Percentiles rank a stretch among this genome's conserved stretches.
These are phyloP conservation scores for Aspergillus carbonarius DNA, from an alignment of 2,329 filamentous ascomycete species.

Conservation along the genomic window DNA sequence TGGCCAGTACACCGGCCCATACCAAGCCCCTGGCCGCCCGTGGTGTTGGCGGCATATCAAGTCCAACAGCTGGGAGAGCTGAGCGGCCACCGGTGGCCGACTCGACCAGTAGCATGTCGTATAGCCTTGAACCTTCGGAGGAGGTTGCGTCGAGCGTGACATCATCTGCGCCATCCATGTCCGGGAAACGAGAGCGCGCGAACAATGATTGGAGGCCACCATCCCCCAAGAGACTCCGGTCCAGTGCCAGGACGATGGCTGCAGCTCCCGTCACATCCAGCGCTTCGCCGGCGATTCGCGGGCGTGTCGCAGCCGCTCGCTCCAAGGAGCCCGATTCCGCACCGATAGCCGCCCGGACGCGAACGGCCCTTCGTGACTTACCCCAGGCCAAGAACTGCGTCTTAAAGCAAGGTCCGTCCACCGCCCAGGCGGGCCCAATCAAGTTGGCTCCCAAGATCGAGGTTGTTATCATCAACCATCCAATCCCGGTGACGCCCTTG, in stretches of 20 bases:
- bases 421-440: background rate
- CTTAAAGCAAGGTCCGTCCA: conserved; percentile 1
- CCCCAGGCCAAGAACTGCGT: conserved; percentile 15
- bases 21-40: conserved; percentile 21
- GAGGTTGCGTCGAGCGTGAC: conserved; percentile 28
- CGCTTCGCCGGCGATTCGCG: conserved; percentile 4
- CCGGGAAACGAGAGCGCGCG: conserved; percentile 21
- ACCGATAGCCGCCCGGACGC: conserved; percentile 21
- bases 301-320: background rate
- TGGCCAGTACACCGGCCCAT: conserved; percentile 48
- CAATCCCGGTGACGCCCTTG: background rate
- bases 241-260: conserved; percentile 16
- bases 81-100: conserved; percentile 15
- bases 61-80: conserved; percentile 10
- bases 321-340: conserved; percentile 11
- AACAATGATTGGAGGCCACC: conserved; percentile 15
- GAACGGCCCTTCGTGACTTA: conserved; percentile 19
- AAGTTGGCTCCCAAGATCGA: conserved; percentile 19
- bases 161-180: conserved; percentile 31
- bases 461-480: conserved; percentile 34
- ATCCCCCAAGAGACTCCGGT: conserved; percentile 26
- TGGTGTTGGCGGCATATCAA: background rate
- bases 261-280: conserved; percentile 10
- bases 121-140: conserved; percentile 19
- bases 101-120: conserved; percentile 27